A percentile compares a stretch with the other conserved stretches of the same genome.
phyloP scores from a whole-genome alignment of 805 yeast species.

The Clavispora phyllophila region DNA sequence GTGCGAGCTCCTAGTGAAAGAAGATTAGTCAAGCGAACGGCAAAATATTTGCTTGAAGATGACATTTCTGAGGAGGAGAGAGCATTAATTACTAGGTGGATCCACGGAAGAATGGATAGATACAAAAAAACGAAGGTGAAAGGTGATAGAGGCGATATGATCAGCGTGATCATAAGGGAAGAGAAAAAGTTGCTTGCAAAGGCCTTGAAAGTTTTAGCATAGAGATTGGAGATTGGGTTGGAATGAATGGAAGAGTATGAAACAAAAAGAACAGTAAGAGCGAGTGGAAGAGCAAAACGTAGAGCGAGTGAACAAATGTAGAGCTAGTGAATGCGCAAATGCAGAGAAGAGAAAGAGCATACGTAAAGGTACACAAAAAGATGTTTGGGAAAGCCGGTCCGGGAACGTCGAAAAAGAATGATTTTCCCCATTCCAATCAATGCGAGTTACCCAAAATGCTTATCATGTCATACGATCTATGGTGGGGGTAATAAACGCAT shows the following conservation, averaged over 20 bases:
- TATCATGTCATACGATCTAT: background rate
- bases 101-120: constrained; percentile 18
- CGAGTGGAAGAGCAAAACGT: too few relatives aligned
- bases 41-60: constrained; percentile 15
- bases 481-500: background rate
- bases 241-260: background rate
- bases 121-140: constrained; percentile 12
- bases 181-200: constrained; percentile 24
- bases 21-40: constrained; percentile 17
- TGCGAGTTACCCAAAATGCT: background rate
- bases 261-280: too few relatives aligned
- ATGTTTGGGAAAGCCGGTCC: too few relatives aligned
- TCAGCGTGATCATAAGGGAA: constrained; percentile 17
- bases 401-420: too few relatives aligned
- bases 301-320: too few relatives aligned
- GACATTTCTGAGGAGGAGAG: constrained; percentile 7
- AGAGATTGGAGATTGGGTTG: background rate
- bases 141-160: constrained; percentile 12
- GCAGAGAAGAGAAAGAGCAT: too few relatives aligned
- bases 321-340: too few relatives aligned
- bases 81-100: constrained; percentile 21
- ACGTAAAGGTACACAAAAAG: too few relatives aligned
- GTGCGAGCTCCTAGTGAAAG: constrained; percentile 17
- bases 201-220: background rate
- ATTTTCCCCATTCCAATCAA: too few relatives aligned